A percentile compares a stretch with the other conserved stretches of the same genome.
These are phyloP conservation scores for Cryphonectria naterciae DNA, from an alignment of 2,329 filamentous ascomycete genomes.

Conservation along the genomic window DNA sequence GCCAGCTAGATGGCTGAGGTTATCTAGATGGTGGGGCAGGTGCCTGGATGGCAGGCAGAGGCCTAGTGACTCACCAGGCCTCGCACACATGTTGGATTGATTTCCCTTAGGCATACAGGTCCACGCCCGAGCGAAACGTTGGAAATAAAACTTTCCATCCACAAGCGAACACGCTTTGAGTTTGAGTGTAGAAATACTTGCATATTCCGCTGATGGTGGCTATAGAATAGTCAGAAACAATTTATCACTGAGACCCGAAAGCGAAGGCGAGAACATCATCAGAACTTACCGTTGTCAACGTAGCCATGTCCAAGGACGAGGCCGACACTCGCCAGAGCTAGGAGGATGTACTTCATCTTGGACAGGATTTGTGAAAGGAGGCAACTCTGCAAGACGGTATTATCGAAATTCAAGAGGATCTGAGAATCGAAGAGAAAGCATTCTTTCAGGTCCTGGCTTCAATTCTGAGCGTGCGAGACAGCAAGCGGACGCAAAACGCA, in stretches of 20 bases:
- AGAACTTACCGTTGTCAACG: conserved; percentile 7
- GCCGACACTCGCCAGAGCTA: background rate
- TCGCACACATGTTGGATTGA: background rate
- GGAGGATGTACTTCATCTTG: conserved; percentile 8
- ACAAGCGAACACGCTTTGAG: background rate
- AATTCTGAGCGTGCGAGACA: background rate
- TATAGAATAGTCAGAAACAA: background rate
- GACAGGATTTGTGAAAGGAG: background rate
- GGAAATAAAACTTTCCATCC: background rate
- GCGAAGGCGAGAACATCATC: background rate
- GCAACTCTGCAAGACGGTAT: background rate
- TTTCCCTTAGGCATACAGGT: background rate
- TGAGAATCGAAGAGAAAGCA: background rate
- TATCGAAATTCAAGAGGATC: background rate
- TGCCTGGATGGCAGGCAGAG: too few species aligned
- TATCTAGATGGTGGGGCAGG: too few species aligned
- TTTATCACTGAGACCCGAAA: too few species aligned
- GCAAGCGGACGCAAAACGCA: background rate
- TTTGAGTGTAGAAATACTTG: background rate
- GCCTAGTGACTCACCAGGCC: too few species aligned
- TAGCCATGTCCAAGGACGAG: conserved; percentile 15
- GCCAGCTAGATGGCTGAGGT: too few species aligned
- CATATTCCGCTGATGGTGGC: conserved; percentile 7
- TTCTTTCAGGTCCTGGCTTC: background rate
- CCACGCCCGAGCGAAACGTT: background rate